Evolutionary conservation across 352 stramenopile genomes (phyloP).

Genomic region (Lagenidium giganteum): DNA sequence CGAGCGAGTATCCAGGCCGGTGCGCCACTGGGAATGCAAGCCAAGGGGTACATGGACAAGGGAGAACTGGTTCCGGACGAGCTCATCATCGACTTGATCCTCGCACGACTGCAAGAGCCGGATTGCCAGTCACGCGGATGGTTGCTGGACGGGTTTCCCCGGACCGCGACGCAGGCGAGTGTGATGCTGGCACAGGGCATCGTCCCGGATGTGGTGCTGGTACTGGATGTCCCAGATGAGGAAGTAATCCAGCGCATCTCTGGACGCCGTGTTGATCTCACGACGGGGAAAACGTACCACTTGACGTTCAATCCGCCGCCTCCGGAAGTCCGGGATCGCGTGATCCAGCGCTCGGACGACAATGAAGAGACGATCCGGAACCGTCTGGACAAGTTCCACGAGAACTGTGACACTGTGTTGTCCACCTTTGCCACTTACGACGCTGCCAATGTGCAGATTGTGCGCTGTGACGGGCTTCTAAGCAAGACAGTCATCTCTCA

Average conservation of each 20-base stretch:
- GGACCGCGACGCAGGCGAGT: slow-evolving; percentile 86
- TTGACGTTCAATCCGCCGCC: slow-evolving; percentile 93
- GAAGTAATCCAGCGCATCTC: slow-evolving; percentile 95
- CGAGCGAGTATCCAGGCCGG: slow-evolving; percentile 75
- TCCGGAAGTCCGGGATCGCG: slow-evolving; percentile 44
- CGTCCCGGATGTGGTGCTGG: slow-evolving; percentile 85
- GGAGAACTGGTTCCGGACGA: slow-evolving; percentile 91
- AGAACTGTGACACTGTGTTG: slow-evolving; percentile 48
- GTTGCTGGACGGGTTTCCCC: slow-evolving; percentile 94
- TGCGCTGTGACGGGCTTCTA: slow-evolving; percentile 58
- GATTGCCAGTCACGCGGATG: slow-evolving; percentile 90
- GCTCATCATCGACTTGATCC: slow-evolving; percentile 87
- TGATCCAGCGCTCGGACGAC: slow-evolving; percentile 88
- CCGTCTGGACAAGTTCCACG: slow-evolving; percentile 81
- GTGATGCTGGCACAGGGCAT: slow-evolving; percentile 77
- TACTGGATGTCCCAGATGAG: slow-evolving; percentile 93
- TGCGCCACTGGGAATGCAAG: slow-evolving; percentile 49
- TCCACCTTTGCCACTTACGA: slow-evolving; percentile 25
- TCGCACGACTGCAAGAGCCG: slow-evolving; percentile 64
- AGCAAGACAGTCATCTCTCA: slow-evolving; percentile 29
- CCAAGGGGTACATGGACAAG: slow-evolving; percentile 82
- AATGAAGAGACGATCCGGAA: slow-evolving; percentile 90
- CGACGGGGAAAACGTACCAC: slow-evolving; percentile 93
- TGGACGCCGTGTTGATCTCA: slow-evolving; percentile 92
- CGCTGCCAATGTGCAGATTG: slow-evolving; percentile 33